phyloP scores from a whole-genome alignment of 1,284 basidiomycete species.

The Vanrija humicola region DNA sequence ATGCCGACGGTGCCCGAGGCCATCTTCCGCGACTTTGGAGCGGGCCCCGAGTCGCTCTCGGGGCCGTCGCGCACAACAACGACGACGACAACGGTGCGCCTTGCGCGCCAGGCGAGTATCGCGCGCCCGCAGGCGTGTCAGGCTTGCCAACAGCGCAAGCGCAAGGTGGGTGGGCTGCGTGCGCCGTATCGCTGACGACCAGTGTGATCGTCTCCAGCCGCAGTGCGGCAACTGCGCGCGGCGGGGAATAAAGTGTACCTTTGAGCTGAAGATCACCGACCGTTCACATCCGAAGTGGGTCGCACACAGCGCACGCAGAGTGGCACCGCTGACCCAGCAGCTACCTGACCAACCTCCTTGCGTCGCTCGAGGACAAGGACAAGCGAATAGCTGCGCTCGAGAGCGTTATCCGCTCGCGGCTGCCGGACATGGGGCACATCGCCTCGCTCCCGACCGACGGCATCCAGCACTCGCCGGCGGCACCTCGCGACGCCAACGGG shows the following conservation, averaged over 20 bases:
- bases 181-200: background rate
- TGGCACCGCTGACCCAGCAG: background rate
- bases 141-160: too few relatives aligned
- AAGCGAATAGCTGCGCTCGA: conserved; percentile 5
- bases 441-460: background rate
- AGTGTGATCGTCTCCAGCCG: conserved; percentile 6
- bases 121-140: too few relatives aligned
- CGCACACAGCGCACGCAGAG: too few relatives aligned
- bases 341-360: conserved; percentile 7
- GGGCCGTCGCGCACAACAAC: too few relatives aligned
- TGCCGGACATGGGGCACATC: background rate
- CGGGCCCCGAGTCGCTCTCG: too few relatives aligned
- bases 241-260: conserved; percentile 9
- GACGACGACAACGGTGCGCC: too few relatives aligned
- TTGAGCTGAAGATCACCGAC: conserved; percentile 10
- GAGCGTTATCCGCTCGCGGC: background rate
- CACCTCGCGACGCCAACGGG: too few relatives aligned
- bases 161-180: background rate
- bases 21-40: too few relatives aligned
- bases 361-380: conserved; percentile 9
- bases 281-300: conserved; percentile 9
- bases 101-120: too few relatives aligned
- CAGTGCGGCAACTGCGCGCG: conserved; percentile 12
- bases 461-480: background rate
- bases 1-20: too few relatives aligned